Conservation (phyloP, 2,329 filamentous ascomycete genomes). For the Ophiostoma pallidulum region DNA sequence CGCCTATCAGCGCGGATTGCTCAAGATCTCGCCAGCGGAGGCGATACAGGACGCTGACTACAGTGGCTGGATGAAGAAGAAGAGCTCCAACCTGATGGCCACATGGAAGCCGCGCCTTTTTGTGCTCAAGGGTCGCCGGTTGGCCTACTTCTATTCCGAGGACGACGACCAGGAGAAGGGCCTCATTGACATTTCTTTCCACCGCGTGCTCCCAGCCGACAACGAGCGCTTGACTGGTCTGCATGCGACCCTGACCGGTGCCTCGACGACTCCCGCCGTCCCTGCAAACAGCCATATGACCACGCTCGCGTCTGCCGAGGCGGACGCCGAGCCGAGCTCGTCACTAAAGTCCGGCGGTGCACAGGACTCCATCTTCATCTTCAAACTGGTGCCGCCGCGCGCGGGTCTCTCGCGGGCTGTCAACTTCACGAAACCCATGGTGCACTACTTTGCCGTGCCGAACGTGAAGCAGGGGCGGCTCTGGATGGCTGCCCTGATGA, state of each 20-base stretch:
- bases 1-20: constrained; percentile 78
- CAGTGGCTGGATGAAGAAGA: constrained; percentile 99
- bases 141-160: constrained; percentile 95
- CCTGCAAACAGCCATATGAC: constrained; percentile 37
- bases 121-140: constrained; percentile 77
- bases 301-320: constrained; percentile 34
- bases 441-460: constrained; percentile 95
- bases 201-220: constrained; percentile 90
- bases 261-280: constrained; percentile 57
- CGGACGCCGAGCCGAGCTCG: constrained; percentile 35
- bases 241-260: constrained; percentile 84
- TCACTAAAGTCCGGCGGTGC: constrained; percentile 17
- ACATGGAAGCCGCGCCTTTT: constrained; percentile 98
- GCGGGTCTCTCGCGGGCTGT: constrained; percentile 81
- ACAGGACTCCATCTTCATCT: constrained; percentile 76
- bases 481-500: constrained; percentile 99
- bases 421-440: constrained; percentile 93
- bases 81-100: constrained; percentile 89
- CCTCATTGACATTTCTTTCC: constrained; percentile 93
- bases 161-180: constrained; percentile 88
- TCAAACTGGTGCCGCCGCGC: constrained; percentile 91
- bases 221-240: constrained; percentile 83
- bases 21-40: constrained; percentile 71
- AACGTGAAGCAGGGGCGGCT: constrained; percentile 78
- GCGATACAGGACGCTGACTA: constrained; percentile 85